Evolutionary conservation across 2,329 filamentous ascomycete genomes (phyloP).

Genomic region (Monilinia fructigena): DNA sequence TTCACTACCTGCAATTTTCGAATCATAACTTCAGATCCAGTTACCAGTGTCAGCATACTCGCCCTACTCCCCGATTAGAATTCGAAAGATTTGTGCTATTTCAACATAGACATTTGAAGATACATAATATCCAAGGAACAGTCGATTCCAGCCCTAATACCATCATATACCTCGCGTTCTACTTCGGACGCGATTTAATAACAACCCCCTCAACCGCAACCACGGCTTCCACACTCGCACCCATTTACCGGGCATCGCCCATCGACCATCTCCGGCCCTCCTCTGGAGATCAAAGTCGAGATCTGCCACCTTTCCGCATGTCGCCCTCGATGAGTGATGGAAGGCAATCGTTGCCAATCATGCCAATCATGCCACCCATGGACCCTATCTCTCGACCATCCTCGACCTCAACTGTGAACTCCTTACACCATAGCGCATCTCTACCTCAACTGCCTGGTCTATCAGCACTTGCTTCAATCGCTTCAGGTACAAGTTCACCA

Average conservation of each 20-base stretch:
- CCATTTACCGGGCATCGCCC: slow-evolving; percentile 56
- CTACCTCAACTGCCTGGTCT: slow-evolving; percentile 52
- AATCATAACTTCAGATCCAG: slow-evolving; percentile 14
- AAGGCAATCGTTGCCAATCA: slow-evolving; percentile 47
- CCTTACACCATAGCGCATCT: slow-evolving; percentile 45
- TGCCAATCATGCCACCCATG: slow-evolving; percentile 43
- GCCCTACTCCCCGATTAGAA: slow-evolving; percentile 24
- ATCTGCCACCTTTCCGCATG: slow-evolving; percentile 48
- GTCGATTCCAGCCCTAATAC: slow-evolving; percentile 15
- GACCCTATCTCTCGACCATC: slow-evolving; percentile 53
- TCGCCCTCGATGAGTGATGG: slow-evolving; percentile 47
- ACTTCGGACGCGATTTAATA: slow-evolving; percentile 35
- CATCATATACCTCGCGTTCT: slow-evolving; percentile 33
- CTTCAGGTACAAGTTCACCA: slow-evolving; percentile 49
- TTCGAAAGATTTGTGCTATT: slow-evolving; percentile 28
- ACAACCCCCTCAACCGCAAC: slow-evolving; percentile 39
- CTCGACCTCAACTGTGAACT: slow-evolving; percentile 51
- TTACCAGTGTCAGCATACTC: slow-evolving; percentile 18
- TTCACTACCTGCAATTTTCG: slow-evolving; percentile 19
- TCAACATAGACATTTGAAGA: slow-evolving; percentile 28
- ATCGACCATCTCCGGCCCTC: slow-evolving; percentile 50
- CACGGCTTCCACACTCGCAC: slow-evolving; percentile 60
- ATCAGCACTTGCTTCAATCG: slow-evolving; percentile 58
- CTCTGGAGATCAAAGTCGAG: slow-evolving; percentile 49
- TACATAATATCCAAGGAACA: slow-evolving; percentile 25